A percentile compares a stretch with the other conserved stretches of the same genome.
phyloP scores from a whole-genome alignment of 257 asterid species.

The Jacaranda mimosifolia region DNA sequence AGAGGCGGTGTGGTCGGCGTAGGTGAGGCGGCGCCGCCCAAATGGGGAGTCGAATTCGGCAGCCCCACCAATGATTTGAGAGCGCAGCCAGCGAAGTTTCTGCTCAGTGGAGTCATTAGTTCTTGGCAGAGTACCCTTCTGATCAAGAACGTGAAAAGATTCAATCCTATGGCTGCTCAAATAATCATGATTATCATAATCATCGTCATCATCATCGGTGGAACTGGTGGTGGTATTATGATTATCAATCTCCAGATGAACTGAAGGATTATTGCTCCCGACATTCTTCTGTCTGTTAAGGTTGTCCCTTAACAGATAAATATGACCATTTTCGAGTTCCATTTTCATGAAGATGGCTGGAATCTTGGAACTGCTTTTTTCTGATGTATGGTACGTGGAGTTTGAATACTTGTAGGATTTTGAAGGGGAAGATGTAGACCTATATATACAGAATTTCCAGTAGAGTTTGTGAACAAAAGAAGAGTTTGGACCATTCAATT shows the following conservation, averaged over 20 bases:
- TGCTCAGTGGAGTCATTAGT: slow-evolving; percentile 32
- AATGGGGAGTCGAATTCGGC: slow-evolving; percentile 63
- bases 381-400: background rate
- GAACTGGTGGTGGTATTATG: background rate
- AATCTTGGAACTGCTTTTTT: background rate
- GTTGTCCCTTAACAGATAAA: background rate
- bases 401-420: background rate
- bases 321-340: background rate
- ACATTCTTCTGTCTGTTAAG: background rate
- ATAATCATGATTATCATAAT: slow-evolving; percentile 11
- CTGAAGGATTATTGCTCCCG: background rate
- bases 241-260: too few species aligned
- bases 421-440: background rate
- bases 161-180: slow-evolving; percentile 9
- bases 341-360: background rate
- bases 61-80: slow-evolving; percentile 62
- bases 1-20: slow-evolving; percentile 85
- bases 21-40: slow-evolving; percentile 69
- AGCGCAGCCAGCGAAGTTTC: slow-evolving; percentile 67
- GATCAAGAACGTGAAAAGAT: slow-evolving; percentile 28
- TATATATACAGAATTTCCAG: background rate
- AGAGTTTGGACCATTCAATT: too few species aligned
- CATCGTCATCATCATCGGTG: background rate
- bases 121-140: slow-evolving; percentile 7
- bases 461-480: too few species aligned